A percentile compares a stretch with the other conserved stretches of the same genome.
phyloP scores from a whole-genome alignment of 371 early-diverging fungal genomes.

The Mucor sp. region DNA sequence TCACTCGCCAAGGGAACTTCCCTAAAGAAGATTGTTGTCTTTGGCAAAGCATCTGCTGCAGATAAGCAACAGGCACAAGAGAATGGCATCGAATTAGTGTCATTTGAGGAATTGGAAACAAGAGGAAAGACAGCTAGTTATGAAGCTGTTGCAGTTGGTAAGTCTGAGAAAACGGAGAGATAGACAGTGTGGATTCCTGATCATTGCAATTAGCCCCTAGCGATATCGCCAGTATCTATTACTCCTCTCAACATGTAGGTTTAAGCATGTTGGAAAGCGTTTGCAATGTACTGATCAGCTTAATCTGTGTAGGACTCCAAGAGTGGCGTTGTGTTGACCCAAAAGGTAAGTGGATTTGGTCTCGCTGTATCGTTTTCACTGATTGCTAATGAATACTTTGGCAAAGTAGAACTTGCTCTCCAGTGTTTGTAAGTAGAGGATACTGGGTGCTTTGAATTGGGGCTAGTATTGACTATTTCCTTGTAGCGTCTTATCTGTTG shows the following conservation, averaged over 20 bases:
- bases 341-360: conserved; percentile 31
- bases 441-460: too few species aligned
- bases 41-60: conserved; percentile 25
- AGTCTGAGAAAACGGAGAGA: not conserved
- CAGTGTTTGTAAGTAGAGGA: conserved; percentile 19
- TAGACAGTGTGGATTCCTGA: not conserved
- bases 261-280: not conserved
- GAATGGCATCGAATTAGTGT: conserved; percentile 25
- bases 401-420: conserved; percentile 18
- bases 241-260: conserved; percentile 20
- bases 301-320: conserved; percentile 15
- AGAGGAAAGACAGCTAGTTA: conserved; percentile 25
- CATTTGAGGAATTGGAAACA: conserved; percentile 37
- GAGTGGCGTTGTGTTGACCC: conserved; percentile 48
- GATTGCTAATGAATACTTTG: not conserved
- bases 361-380: not conserved
- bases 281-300: not conserved
- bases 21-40: conserved; percentile 29
- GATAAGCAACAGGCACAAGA: conserved; percentile 19
- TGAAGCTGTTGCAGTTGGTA: conserved; percentile 38
- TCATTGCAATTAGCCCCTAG: conserved; percentile 22
- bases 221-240: conserved; percentile 47
- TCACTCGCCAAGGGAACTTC: conserved; percentile 19
- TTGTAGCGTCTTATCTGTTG: conserved; percentile 40
- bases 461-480: not conserved